These are phyloP conservation scores for Eleusine indica DNA, from an alignment of 176 grass and related monocot species.

Conservation along the genomic window DNA sequence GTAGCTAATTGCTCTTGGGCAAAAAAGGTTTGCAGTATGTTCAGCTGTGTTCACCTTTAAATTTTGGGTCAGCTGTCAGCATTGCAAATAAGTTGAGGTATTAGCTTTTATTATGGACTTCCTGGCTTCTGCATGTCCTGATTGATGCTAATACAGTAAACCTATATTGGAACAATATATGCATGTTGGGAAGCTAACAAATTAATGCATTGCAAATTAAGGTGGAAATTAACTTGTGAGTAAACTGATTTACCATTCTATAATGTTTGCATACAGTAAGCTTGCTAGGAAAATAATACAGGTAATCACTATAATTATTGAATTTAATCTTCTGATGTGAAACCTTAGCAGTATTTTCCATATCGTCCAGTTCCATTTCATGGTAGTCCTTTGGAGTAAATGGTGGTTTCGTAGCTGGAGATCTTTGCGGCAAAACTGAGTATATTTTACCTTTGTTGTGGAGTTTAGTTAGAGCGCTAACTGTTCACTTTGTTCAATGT, in stretches of 20 bases:
- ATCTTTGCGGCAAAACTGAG: conserved; percentile 25
- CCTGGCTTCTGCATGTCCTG: not conserved
- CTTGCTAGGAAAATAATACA: not conserved
- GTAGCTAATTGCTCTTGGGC: not conserved
- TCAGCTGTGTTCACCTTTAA: not conserved
- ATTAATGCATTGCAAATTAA: not conserved
- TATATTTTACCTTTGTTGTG: not conserved
- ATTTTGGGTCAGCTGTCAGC: not conserved
- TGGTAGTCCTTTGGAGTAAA: conserved; percentile 21
- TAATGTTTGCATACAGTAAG: conserved; percentile 9
- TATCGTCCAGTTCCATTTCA: not conserved
- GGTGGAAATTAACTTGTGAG: not conserved
- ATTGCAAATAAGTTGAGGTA: not conserved
- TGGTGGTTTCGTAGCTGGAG: conserved; percentile 2
- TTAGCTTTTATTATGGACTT: not conserved
- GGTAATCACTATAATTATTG: conserved; percentile 16
- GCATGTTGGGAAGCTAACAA: not conserved
- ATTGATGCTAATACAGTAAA: not conserved
- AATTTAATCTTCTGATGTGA: conserved; percentile 18
- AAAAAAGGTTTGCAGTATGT: not conserved
- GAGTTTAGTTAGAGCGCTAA: conserved; percentile 3
- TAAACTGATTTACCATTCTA: not conserved
- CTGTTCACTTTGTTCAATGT: conserved; percentile 23
- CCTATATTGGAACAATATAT: not conserved
- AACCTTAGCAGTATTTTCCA: not conserved